Evolutionary conservation across 192 early-diverging fungal species (phyloP), one percentile per base, ranked within the genome.

Genomic region (Diversispora epigaea): DNA sequence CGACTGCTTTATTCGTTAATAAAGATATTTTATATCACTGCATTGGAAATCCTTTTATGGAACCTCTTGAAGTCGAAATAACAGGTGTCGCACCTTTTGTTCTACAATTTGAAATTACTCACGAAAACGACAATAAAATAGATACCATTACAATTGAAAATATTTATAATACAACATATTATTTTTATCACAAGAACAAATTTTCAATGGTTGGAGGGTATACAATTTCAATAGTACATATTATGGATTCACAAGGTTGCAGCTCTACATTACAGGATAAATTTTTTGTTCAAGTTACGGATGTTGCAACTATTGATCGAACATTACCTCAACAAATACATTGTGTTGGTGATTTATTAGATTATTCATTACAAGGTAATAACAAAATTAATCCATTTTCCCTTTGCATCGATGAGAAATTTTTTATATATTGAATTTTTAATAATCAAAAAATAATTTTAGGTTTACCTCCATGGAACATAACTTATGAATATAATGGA

Each of bases 341-440:
- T 63, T 85, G 84, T 52, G 84, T 85, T 73, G 84, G 84, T 25
- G 84, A 79, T 71, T 60, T 61, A 8, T 77, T 56, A 60, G 68
- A 25, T 74, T 82, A 70, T 79, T 81, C 52, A 66, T 75, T 25
- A 55, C 80, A 25, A 65, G 81, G 70, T 84, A 81, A 76, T 64
- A 76, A 54, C 25, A 0, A 60, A 60, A 12, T 19, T 40, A 2
- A 41, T 22, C 32, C 14, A 14, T 32, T 63, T 41, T 22, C n/a
- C n/a, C 8, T 25, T 19, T 65, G 17, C 7, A 40, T n/a, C 32
- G 14, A 6, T 68, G 71, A 68, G 9, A 12, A 56, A 6, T 66
- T 68, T 25, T 54, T 50, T 43, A n/a, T n/a, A n/a, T n/a, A n/a
- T n/a, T n/a, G n/a, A n/a, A n/a, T 25, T 52, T 22, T 62, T 17